Evolutionary conservation across 1,139 yeast species (phyloP), one percentile per base, ranked within the genome.

Genomic region (Geotrichum aggregatum): DNA sequence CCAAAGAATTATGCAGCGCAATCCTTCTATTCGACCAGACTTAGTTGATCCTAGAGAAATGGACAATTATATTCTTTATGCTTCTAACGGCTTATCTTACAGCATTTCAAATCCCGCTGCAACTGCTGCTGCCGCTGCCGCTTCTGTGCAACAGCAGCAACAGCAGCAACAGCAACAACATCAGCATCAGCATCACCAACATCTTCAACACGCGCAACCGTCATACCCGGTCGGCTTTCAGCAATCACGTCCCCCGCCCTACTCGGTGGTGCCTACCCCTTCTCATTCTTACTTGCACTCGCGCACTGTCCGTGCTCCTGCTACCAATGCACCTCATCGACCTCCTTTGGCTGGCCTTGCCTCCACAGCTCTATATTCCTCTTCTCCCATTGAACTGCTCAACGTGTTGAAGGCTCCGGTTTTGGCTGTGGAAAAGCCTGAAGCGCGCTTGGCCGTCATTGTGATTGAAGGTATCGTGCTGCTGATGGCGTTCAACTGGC

Each of bases 401-500:
- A 41, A 30, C n/a, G n/a, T 41, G 16, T 21, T 41, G 35, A 26
- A 28, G 16, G 44, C 44, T 1, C 44, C 44, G 21, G 44, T 41
- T 13, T 16, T 28, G n/a, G 44, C 44, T 6, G 44, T 41, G n/a
- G 44, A 41, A 2, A 41, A 30, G 13, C 35, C 44, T 16, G 44
- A 41, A n/a, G 35, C 35, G 7, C 44, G 44, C 35, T 3, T 41
- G 10, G 18, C 28, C n/a, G n/a, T 41, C 16, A 28, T 41, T 14
- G 35, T 28, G 22, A 10, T 30, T 26, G 44, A 41, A 19, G 44
- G 24, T 13, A 22, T 41, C 2, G 34, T 30, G 14, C 22, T 41
- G 11, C 35, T 41, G n/a, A 28, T 16, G 18, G 44, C n/a, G 5
- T 41, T 41, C 44, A 41, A 41, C 34, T 41, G 44, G 44, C 35